Evolutionary conservation across 306 rosid genomes (phyloP).

Genomic region (Citrullus amarus): DNA sequence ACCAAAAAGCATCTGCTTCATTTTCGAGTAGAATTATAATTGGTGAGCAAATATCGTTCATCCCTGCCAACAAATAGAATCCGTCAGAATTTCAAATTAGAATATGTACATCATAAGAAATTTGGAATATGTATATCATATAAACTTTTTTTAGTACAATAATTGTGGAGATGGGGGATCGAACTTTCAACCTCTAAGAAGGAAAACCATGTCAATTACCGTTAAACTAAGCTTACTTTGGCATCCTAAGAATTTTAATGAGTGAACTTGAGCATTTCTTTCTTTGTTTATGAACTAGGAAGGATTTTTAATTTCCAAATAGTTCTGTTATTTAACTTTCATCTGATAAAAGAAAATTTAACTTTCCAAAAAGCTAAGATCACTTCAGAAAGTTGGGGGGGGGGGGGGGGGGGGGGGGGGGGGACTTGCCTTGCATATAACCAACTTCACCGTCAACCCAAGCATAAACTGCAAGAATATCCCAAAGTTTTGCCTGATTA

Average conservation of each 20-base stretch:
- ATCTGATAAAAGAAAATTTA: background rate
- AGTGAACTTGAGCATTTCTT: background rate
- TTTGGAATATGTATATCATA: too few relatives aligned
- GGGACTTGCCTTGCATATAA: conserved; percentile 63
- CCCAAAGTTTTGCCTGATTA: conserved; percentile 88
- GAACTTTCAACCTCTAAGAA: too few relatives aligned
- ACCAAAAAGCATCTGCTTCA: conserved; percentile 89
- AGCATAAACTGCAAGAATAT: conserved; percentile 74
- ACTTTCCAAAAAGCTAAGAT: too few relatives aligned
- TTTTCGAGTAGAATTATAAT: conserved; percentile 67
- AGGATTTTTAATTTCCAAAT: background rate
- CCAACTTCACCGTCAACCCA: conserved; percentile 83
- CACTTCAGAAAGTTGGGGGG: too few relatives aligned
- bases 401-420: too few relatives aligned
- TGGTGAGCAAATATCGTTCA: conserved; percentile 96
- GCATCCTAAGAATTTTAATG: background rate
- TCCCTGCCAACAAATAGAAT: conserved; percentile 38
- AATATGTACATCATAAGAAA: background rate
- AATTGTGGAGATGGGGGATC: too few relatives aligned
- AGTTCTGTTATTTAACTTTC: background rate
- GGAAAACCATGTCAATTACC: too few relatives aligned
- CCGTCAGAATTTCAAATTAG: background rate
- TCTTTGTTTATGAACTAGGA: background rate
- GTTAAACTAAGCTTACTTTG: too few relatives aligned
- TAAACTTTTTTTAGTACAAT: too few relatives aligned